Evolutionary conservation across 2,329 filamentous ascomycete genomes (phyloP), one percentile per base, ranked within the genome.

Genomic region (Claviceps arundinis): DNA sequence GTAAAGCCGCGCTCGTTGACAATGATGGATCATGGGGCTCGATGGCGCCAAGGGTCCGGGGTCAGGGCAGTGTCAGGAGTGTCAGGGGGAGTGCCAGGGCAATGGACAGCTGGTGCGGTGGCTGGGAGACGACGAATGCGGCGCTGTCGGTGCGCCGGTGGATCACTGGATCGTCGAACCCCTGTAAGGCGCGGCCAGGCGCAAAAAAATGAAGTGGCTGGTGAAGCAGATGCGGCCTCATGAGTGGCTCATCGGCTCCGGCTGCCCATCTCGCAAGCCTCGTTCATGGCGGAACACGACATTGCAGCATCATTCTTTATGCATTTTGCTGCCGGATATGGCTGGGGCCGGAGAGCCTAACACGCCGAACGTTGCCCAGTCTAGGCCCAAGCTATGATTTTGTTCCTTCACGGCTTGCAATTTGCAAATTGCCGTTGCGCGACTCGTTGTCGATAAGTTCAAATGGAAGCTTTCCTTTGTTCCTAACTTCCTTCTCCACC

Each of bases 161-260:
- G 43, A n/a, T 30, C 24, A 24, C 16, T 9, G n/a, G 16, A 14
- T 22, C 9, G 17, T 24, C 5, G 2, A 14, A 6, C 41, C 19
- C 19, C 19, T 43, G 41, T 11, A 34, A 34, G 30, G 30, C 30
- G 30, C 19, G 16, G 11, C 17, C 17, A 26, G 22, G 30, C 30
- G 30, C 30, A 9, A 9, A 13, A 58, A 66, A 67, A 62, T 59
- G 55, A 57, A 60, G 64, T 59, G 62, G 62, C 64, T 67, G 64
- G 64, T 54, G 61, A 53, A 41, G n/a, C 22, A 16, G 48, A 45
- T 37, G 30, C 5, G 30, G 19, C 41, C 22, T 16, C 16, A 5
- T 19, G 49, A 46, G 17, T 52, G 45, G 50, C 37, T 26, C 24
- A 19, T 40, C 19, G 11, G 37, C 19, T 16, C 37, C 11, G 17